Evolutionary conservation across 2,329 filamentous ascomycete species (phyloP).

Genomic region (Xylaria sp.): DNA sequence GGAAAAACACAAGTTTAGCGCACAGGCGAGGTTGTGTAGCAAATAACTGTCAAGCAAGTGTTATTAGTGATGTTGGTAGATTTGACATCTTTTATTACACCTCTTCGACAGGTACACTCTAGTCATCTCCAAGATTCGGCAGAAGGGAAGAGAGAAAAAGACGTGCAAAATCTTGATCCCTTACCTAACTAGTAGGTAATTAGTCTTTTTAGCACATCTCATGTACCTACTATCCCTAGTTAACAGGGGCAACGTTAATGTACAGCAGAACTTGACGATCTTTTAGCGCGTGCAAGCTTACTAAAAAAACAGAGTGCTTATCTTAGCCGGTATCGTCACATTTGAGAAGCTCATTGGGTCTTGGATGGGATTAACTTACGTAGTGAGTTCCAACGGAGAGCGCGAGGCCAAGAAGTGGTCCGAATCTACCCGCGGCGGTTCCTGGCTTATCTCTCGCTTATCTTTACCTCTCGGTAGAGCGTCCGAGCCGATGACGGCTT

Average conservation of each 20-base stretch:
- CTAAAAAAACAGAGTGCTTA: slow-evolving; percentile 11
- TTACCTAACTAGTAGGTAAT: slow-evolving; percentile 1
- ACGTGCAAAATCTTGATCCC: neutral
- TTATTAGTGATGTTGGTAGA: no score
- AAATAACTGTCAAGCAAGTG: no score
- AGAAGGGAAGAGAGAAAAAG: neutral
- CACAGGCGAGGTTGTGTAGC: no score
- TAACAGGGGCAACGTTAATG: no score
- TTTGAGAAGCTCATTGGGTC: slow-evolving; percentile 16
- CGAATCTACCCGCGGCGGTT: slow-evolving; percentile 34
- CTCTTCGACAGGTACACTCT: neutral
- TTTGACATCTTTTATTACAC: no score
- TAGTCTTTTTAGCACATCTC: neutral
- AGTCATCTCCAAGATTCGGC: neutral
- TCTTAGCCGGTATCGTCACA: slow-evolving; percentile 30
- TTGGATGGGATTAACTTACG: neutral
- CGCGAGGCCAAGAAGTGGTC: slow-evolving; percentile 1
- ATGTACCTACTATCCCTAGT: neutral
- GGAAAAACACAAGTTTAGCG: neutral
- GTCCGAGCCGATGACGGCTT: slow-evolving; percentile 34
- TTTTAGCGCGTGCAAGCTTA: slow-evolving; percentile 15
- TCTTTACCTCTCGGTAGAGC: slow-evolving; percentile 25
- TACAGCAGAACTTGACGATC: neutral
- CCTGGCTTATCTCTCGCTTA: slow-evolving; percentile 30
- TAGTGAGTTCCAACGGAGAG: neutral